Evolutionary conservation across 2,329 filamentous ascomycete species (phyloP), one percentile per base, ranked within the genome.

Genomic region (Colletotrichum aenigma): DNA sequence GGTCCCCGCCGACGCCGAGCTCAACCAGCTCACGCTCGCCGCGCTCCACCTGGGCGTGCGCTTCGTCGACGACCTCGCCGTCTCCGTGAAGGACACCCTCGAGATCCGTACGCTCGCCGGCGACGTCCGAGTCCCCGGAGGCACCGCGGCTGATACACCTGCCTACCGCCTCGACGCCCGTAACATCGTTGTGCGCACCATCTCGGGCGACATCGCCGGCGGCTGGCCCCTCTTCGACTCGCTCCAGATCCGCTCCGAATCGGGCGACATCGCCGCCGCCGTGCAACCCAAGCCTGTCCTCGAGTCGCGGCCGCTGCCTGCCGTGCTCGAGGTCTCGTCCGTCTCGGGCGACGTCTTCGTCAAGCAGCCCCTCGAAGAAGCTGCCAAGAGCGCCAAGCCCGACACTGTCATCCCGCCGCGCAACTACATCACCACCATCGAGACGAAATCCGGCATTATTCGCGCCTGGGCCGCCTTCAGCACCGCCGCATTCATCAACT

Each of bases 161-260:
- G 82, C 85, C 1, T 90, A 88, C 80, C 77, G 78, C 8, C 81
- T 91, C 61, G 81, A 85, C 70, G 86, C 87, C 1, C 85, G 87
- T 36, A 78, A 84, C 66, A 85, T 89, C 71, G 79, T 83, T 32
- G 83, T 88, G 16, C 77, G 80, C 30, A 88, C 89, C 21, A 84
- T 85, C 4, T 85, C 87, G 2, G 88, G 87, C 9, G 66, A 81
- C 16, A 86, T 91, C 76, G 74, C 75, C 16, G 90, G 90, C 34
- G 86, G 84, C 80, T 91, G 88, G 83, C 88, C 89, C 1, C 82
- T 91, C 2, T 88, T 87, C 79, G 88, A 90, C 78, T 81, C 85
- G 34, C 84, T 91, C 15, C 81, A 83, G 21, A 80, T 91, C n/a
- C 78, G 81, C 21, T 85, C 87, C 9, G 82, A 83, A 0, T 88